Percentiles rank a stretch among this genome's conserved stretches.
These are phyloP conservation scores for Abelmoschus esculentus DNA, from an alignment of 345 rosid species.

Conservation along the genomic window DNA sequence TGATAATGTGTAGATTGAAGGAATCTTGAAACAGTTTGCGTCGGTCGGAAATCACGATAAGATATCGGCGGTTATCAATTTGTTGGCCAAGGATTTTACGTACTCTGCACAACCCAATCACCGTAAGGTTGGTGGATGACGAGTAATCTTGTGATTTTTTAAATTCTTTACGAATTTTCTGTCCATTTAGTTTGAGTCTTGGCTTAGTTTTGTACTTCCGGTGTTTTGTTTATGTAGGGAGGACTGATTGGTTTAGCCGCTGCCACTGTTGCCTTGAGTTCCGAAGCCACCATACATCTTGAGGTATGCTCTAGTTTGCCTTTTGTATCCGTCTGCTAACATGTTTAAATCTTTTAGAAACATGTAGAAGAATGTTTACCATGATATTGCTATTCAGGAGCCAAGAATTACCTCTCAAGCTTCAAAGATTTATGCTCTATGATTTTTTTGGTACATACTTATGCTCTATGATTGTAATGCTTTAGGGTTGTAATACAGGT, in stretches of 20 bases:
- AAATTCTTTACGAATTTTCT: neutral
- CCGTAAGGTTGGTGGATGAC: constrained; percentile 52
- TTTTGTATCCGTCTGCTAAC: neutral
- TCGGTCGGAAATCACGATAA: constrained; percentile 83
- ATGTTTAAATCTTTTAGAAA: neutral
- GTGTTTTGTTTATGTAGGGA: constrained; percentile 41
- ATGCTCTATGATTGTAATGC: neutral
- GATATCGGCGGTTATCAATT: constrained; percentile 70
- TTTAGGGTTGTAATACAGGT: neutral
- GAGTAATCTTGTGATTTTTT: neutral
- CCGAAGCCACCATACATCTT: constrained; percentile 89
- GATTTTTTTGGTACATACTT: no score
- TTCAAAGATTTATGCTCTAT: neutral
- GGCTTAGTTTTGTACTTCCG: neutral
- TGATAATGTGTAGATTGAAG: constrained; percentile 54
- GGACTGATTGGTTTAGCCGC: constrained; percentile 98
- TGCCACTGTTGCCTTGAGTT: constrained; percentile 85
- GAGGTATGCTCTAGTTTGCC: constrained; percentile 40
- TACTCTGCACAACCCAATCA: constrained; percentile 83
- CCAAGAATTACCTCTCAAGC: neutral
- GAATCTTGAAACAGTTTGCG: constrained; percentile 72
- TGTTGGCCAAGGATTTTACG: constrained; percentile 68
- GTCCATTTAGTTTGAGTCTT: constrained; percentile 4
- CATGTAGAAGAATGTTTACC: neutral
- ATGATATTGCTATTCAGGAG: neutral